Base-by-base conservation (phyloP, 73 alveolate species). In the Paramecium biaurelia region DNA sequence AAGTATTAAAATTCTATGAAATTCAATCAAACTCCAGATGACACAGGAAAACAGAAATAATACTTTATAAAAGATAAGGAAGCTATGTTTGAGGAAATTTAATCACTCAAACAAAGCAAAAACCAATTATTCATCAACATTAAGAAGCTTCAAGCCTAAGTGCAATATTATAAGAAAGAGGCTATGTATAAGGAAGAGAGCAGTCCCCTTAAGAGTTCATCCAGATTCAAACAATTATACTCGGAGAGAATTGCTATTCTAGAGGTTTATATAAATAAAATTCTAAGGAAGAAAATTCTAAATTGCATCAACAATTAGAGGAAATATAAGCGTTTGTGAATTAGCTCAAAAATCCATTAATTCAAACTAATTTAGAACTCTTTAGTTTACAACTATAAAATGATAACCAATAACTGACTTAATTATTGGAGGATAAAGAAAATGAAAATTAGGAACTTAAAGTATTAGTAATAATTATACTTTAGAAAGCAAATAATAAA, bases 31-130 rank as follows among this genome's bases (percentile, higher is more conserved):
- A 63, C 84, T 63, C 84, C 84, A 7, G 84, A 63, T 2, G 84
- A 63, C 4, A 32, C 26, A 30, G 84, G 84, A 11, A 63, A 63
- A 30, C 26, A 30, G 26, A 63, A 63, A 6, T 14, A 63, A 63
- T 63, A 30, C 84, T 63, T 63, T 30, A 63, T 32, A 0, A 63
- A 63, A 15, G 84, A 63, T 30, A 63, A 63, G 45, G 84, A 63
- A 63, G 84, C 84, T 9, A 63, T 63, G 84, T 63, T 63, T 63
- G 84, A 63, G 12, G 84, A 63, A 63, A 63, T 63, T 15, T 12
- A 63, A 32, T 26, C 41, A 11, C 84, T 63, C 28, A 63, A 63
- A 63, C 12, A 63, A 63, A 30, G 49, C 41, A 63, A 63, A 10
- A 63, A 63, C 3, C 12, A 63, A 24, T n/a, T 63, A 23, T 63